phyloP scores from a whole-genome alignment of 169 alveolate species.

The Plasmodium knowlesi region DNA sequence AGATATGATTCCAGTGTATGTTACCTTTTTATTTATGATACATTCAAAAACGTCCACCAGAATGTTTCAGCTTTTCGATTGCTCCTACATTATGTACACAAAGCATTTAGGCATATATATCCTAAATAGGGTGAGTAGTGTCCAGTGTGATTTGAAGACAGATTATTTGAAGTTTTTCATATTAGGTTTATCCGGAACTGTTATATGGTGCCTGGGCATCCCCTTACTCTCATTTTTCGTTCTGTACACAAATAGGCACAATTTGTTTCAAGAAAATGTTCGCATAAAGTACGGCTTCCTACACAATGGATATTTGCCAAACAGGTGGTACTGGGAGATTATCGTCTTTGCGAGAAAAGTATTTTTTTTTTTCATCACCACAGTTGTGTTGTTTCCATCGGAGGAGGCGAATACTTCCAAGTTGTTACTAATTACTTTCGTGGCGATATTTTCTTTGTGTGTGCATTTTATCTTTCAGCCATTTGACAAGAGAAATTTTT shows the following conservation, averaged over 20 bases:
- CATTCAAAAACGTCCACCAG: conserved; percentile 85
- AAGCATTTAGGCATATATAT: conserved; percentile 79
- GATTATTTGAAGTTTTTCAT: conserved; percentile 81
- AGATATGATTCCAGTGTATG: conserved; percentile 91
- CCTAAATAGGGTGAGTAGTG: conserved; percentile 86
- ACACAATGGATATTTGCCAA: conserved; percentile 87
- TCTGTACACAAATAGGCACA: conserved; percentile 81
- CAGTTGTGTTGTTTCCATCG: conserved; percentile 83
- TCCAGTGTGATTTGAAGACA: conserved; percentile 79
- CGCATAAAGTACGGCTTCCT: conserved; percentile 88
- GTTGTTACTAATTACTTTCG: conserved; percentile 83
- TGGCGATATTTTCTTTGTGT: conserved; percentile 83
- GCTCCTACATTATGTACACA: conserved; percentile 79
- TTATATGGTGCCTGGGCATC: conserved; percentile 88
- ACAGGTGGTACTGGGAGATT: conserved; percentile 90
- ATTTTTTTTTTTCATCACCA: conserved; percentile 83
- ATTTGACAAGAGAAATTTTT: conserved; percentile 85
- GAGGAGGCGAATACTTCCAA: conserved; percentile 79
- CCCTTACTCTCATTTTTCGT: conserved; percentile 86
- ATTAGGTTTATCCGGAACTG: conserved; percentile 84
- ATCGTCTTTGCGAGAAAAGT: conserved; percentile 87
- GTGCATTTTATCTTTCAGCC: conserved; percentile 86
- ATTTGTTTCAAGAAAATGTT: conserved; percentile 82
- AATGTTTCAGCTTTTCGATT: conserved; percentile 87
- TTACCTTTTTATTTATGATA: conserved; percentile 86